Evolutionary conservation across 306 rosid species (phyloP).

Genomic region (Vigna unguiculata): DNA sequence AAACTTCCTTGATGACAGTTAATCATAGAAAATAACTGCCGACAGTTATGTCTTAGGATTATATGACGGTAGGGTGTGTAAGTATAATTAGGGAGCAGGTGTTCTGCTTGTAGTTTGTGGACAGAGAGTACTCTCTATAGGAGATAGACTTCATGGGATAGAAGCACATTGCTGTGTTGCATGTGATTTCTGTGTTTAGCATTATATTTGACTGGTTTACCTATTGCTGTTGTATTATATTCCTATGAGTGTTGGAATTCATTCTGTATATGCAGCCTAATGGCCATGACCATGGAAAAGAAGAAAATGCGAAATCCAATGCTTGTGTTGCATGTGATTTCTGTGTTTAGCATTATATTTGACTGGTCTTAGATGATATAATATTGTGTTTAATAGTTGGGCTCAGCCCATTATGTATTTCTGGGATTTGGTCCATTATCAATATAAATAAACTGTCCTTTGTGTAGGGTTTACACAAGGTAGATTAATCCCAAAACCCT

Average conservation of each 20-base stretch:
- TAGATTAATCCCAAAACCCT: too few species aligned
- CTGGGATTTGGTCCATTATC: too few species aligned
- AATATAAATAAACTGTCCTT: too few species aligned
- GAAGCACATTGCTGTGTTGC: background rate
- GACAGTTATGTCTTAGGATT: background rate
- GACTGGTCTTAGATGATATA: too few species aligned
- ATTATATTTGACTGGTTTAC: background rate
- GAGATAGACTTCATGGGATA: background rate
- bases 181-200: background rate
- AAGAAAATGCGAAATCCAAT: conserved; percentile 57
- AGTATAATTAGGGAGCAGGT: background rate
- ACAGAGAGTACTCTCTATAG: background rate
- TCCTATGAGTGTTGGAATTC: conserved; percentile 34
- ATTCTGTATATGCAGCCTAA: conserved; percentile 77
- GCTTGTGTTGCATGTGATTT: too few species aligned
- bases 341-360: too few species aligned
- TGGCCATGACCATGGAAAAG: conserved; percentile 81
- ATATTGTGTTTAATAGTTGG: too few species aligned
- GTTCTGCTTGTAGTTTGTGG: background rate
- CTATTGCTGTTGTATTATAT: background rate
- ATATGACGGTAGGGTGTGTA: background rate
- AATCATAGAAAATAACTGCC: background rate
- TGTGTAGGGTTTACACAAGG: too few species aligned
- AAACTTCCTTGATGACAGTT: background rate
- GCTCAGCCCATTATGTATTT: too few species aligned